phyloP scores from a whole-genome alignment of 1,284 basidiomycete species.

The Moniliophthora roreri region DNA sequence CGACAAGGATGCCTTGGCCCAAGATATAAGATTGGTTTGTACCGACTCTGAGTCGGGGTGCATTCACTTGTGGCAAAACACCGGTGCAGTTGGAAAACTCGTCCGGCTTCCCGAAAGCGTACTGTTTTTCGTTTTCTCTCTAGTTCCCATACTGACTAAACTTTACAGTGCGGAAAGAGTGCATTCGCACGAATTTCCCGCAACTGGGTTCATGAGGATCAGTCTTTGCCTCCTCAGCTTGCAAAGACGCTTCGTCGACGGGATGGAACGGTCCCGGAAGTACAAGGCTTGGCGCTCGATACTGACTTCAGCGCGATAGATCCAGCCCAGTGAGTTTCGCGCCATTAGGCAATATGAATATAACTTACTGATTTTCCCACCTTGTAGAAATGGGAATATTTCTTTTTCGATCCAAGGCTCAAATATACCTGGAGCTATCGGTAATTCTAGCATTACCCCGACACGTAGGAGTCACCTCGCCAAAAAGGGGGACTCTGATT shows the following conservation, averaged over 20 bases:
- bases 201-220: constrained; percentile 15
- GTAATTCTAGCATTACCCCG: constrained; percentile 20
- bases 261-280: constrained; percentile 19
- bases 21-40: constrained; percentile 20
- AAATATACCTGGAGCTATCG: constrained; percentile 22
- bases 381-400: constrained; percentile 25
- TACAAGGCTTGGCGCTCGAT: constrained; percentile 34
- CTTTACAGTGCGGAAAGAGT: constrained; percentile 13
- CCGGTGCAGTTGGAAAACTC: constrained; percentile 19
- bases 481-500: constrained; percentile 8
- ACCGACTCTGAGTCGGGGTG: constrained; percentile 13
- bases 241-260: constrained; percentile 12
- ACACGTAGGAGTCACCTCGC: constrained; percentile 10
- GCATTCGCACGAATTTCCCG: constrained; percentile 19
- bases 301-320: constrained; percentile 31
- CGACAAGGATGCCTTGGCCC: constrained; percentile 12
- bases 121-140: not conserved
- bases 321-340: constrained; percentile 20
- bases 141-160: not conserved
- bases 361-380: not conserved
- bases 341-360: not conserved
- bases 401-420: constrained; percentile 27
- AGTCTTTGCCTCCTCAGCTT: constrained; percentile 15
- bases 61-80: constrained; percentile 14
- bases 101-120: constrained; percentile 19